Conservation (phyloP, 108 stramenopile species). For the Stephanodiscus minutulus region DNA sequence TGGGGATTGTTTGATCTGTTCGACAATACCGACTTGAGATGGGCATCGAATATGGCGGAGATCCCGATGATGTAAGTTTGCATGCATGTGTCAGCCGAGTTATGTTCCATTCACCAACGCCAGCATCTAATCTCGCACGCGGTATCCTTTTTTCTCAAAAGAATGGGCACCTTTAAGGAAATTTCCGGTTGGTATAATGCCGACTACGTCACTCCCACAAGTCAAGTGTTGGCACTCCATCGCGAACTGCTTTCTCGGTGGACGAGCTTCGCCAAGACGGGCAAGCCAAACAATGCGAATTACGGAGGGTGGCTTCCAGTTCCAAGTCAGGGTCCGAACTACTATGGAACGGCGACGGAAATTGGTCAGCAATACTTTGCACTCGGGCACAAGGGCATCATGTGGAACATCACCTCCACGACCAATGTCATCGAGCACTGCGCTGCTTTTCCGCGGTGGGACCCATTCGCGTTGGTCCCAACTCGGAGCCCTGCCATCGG, state of each 20-base stretch:
- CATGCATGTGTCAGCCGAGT: background rate
- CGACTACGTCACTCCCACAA: background rate
- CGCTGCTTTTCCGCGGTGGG: background rate
- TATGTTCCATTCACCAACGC: background rate
- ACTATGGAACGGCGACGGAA: background rate
- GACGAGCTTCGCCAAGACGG: background rate
- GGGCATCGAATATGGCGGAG: constrained; percentile 2
- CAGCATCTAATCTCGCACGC: background rate
- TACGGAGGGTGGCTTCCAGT: background rate
- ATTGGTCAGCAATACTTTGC: background rate
- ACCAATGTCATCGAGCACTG: background rate
- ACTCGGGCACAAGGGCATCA: background rate
- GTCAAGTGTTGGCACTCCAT: background rate
- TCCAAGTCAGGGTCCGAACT: background rate
- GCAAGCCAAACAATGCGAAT: background rate
- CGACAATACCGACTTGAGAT: background rate
- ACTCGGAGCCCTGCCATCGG: background rate
- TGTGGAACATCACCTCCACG: background rate
- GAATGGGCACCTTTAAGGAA: constrained; percentile 1
- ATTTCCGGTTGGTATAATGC: background rate
- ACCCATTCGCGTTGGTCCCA: background rate
- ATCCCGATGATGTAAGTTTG: constrained; percentile 7
- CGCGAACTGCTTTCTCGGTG: background rate
- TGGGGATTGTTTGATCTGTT: constrained; percentile 2
- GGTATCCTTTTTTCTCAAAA: background rate